A percentile compares a stretch with the other conserved stretches of the same genome.
phyloP scores from a whole-genome alignment of 2,329 filamentous ascomycete species.

The Lasiodiplodia citricola region DNA sequence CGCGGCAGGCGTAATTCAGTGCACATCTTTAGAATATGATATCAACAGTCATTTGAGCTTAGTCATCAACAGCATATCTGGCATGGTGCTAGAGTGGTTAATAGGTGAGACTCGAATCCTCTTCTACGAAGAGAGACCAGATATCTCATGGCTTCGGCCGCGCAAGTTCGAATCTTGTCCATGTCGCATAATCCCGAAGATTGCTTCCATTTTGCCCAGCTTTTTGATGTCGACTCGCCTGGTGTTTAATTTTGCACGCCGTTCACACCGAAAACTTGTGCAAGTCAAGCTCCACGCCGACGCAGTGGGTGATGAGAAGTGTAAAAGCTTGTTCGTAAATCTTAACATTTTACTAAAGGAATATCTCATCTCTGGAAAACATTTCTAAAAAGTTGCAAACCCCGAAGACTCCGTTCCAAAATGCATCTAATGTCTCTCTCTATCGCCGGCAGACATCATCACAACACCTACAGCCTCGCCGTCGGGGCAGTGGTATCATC shows the following conservation, averaged over 20 bases:
- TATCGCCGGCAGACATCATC: too few species aligned
- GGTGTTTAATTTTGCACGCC: not conserved
- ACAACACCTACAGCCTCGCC: not conserved
- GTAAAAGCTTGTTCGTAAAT: not conserved
- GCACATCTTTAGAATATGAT: not conserved
- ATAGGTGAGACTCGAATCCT: not conserved
- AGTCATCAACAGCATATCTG: not conserved
- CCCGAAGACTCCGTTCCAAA: not conserved
- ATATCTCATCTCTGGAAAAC: not conserved
- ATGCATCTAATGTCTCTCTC: not conserved
- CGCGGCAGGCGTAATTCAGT: too few species aligned
- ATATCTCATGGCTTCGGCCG: not conserved
- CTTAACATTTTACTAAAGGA: not conserved
- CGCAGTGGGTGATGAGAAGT: too few species aligned
- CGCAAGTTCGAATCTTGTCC: not conserved
- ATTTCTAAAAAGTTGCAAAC: not conserved
- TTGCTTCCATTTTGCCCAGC: not conserved
- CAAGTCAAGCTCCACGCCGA: not conserved
- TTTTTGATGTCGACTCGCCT: too few species aligned
- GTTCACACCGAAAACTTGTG: not conserved
- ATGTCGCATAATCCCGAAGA: not conserved
- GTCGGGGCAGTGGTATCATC: not conserved
- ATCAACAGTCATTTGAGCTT: accelerated
- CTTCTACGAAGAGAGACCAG: not conserved
- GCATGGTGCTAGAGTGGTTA: not conserved